Evolutionary conservation across 2,329 filamentous ascomycete species (phyloP).

Genomic region (Pyricularia pennisetigena): DNA sequence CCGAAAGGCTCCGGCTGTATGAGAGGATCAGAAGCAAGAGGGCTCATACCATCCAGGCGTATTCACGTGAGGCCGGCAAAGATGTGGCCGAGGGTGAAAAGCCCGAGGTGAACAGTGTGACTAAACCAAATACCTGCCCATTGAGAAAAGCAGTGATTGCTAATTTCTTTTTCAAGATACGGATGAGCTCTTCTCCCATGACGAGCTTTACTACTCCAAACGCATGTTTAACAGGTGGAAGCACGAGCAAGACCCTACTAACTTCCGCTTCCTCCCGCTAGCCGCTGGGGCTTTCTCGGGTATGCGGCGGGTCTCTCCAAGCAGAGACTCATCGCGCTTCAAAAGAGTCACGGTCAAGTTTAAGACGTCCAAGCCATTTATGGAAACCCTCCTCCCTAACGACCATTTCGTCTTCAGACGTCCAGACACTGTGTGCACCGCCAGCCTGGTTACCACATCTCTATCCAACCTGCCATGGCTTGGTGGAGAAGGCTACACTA

Average conservation of each 20-base stretch:
- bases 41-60: slow-evolving; percentile 15
- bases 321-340: slow-evolving; percentile 18
- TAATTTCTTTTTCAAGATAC: slow-evolving; percentile 27
- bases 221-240: slow-evolving; percentile 39
- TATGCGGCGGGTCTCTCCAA: background rate
- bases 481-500: slow-evolving; percentile 46
- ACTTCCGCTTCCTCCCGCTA: slow-evolving; percentile 32
- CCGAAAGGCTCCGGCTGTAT: slow-evolving; percentile 48
- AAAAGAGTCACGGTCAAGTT: slow-evolving; percentile 37
- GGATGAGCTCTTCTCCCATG: slow-evolving; percentile 45
- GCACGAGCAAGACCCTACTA: slow-evolving; percentile 23
- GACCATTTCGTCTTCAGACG: slow-evolving; percentile 28
- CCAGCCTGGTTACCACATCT: slow-evolving; percentile 29
- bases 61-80: slow-evolving; percentile 38
- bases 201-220: slow-evolving; percentile 45
- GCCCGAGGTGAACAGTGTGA: slow-evolving; percentile 29
- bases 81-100: slow-evolving; percentile 28
- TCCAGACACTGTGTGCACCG: slow-evolving; percentile 32
- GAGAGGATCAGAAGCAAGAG: slow-evolving; percentile 47
- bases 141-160: background rate
- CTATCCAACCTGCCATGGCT: slow-evolving; percentile 49
- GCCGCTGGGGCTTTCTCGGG: slow-evolving; percentile 13
- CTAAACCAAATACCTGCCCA: background rate
- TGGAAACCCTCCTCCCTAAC: slow-evolving; percentile 37
- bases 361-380: slow-evolving; percentile 36